Percentiles rank a stretch among this genome's conserved stretches.
Conservation (phyloP, 768 basidiomycete species). For the Collybia nuda region DNA sequence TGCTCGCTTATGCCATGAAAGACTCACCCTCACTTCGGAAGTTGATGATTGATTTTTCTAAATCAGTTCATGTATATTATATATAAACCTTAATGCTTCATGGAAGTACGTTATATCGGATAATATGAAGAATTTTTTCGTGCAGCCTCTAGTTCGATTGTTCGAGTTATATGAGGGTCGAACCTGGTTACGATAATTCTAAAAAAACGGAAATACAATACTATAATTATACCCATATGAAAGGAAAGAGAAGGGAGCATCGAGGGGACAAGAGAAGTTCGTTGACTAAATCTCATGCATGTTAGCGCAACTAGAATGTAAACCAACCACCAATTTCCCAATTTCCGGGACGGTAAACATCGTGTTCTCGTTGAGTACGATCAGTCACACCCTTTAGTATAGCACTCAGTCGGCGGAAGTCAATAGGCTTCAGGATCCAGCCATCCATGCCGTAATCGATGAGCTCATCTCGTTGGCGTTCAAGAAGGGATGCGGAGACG, state of each 20-base stretch:
- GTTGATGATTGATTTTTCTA: slow-evolving; percentile 48
- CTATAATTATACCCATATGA: too few species aligned
- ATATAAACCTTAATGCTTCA: too few species aligned
- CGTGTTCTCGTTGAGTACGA: slow-evolving; percentile 42
- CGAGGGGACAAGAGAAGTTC: too few species aligned
- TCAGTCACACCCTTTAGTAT: slow-evolving; percentile 65
- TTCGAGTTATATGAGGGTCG: too few species aligned
- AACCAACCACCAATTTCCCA: slow-evolving; percentile 73
- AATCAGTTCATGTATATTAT: too few species aligned
- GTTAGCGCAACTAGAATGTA: background rate
- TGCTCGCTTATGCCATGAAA: slow-evolving; percentile 56
- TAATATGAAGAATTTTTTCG: too few species aligned
- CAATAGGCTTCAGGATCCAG: slow-evolving; percentile 83
- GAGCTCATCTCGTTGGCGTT: slow-evolving; percentile 55
- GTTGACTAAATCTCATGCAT: too few species aligned
- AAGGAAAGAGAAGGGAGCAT: too few species aligned
- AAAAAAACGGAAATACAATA: too few species aligned
- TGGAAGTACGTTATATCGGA: too few species aligned
- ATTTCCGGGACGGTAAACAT: slow-evolving; percentile 51
- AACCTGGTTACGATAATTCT: too few species aligned
- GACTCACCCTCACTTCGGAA: slow-evolving; percentile 57
- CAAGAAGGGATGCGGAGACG: slow-evolving; percentile 72
- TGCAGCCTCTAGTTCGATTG: too few species aligned
- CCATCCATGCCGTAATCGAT: slow-evolving; percentile 65
- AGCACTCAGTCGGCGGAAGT: slow-evolving; percentile 63